Percentiles rank a stretch among this genome's conserved stretches.
These are phyloP conservation scores for Madurella fahalii DNA, from an alignment of 2,329 filamentous ascomycete species.

Conservation along the genomic window DNA sequence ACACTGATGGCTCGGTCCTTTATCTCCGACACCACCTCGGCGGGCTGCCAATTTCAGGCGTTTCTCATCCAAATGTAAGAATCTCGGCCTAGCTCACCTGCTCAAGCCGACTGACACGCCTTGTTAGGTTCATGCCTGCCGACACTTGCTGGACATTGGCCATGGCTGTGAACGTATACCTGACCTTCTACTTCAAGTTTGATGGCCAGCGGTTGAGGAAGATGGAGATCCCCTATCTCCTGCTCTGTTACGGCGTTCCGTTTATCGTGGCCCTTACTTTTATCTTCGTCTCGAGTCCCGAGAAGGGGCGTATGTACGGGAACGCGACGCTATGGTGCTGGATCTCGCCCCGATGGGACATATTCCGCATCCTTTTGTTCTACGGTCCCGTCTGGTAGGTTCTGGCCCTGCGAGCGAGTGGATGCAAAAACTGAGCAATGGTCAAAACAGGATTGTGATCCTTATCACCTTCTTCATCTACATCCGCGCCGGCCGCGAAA, in stretches of 20 bases:
- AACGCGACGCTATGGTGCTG: conserved; percentile 79
- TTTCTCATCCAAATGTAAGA: conserved; percentile 78
- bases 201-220: conserved; percentile 58
- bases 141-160: conserved; percentile 73
- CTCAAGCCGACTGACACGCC: conserved; percentile 12
- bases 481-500: conserved; percentile 60
- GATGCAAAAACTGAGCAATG: conserved; percentile 16
- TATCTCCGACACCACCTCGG: conserved; percentile 43
- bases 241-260: conserved; percentile 69
- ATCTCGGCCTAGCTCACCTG: conserved; percentile 3
- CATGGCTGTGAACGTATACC: conserved; percentile 80
- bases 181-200: conserved; percentile 75
- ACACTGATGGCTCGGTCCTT: conserved; percentile 68
- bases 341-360: conserved; percentile 63
- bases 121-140: conserved; percentile 69
- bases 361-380: conserved; percentile 69
- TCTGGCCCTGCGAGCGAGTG: neutral
- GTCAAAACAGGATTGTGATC: conserved; percentile 52
- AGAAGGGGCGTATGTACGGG: conserved; percentile 62
- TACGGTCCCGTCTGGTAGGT: conserved; percentile 68
- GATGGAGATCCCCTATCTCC: conserved; percentile 67
- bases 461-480: conserved; percentile 62
- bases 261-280: conserved; percentile 65
- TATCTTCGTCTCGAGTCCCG: conserved; percentile 55
- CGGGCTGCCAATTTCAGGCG: conserved; percentile 67